Conservation (phyloP, 176 grass and related monocot species). For the Oryza longistaminata region DNA sequence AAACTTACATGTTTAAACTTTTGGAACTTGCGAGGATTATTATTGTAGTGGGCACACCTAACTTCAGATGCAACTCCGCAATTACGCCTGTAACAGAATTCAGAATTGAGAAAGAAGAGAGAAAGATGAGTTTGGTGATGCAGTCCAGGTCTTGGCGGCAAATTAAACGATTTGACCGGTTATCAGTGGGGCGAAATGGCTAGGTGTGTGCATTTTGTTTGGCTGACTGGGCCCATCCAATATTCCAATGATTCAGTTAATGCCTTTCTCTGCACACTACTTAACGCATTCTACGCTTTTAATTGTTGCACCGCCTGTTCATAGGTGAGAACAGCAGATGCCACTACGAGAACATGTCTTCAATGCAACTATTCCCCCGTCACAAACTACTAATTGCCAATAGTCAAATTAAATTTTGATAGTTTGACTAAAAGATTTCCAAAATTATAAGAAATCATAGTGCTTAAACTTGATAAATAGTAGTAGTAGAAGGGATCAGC, state of each 20-base stretch:
- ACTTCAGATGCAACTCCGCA: background rate
- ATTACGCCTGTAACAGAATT: background rate
- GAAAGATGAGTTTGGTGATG: conserved; percentile 6
- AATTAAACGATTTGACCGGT: conserved; percentile 23
- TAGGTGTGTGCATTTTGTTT: background rate
- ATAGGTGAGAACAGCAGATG: background rate
- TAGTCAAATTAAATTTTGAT: background rate
- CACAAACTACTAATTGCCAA: background rate
- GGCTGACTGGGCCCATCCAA: background rate
- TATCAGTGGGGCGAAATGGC: background rate
- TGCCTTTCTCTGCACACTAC: background rate
- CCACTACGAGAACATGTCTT: background rate
- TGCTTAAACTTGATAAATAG: background rate
- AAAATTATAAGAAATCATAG: background rate
- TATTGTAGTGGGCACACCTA: conserved; percentile 5
- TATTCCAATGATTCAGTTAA: background rate
- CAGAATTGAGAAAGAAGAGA: background rate
- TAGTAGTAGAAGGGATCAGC: background rate
- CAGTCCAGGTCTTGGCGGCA: conserved; percentile 24
- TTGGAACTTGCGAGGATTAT: background rate
- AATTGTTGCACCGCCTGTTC: background rate
- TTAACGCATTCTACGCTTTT: no score
- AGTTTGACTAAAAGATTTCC: background rate
- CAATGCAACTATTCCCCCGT: background rate
- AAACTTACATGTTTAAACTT: background rate